Evolutionary conservation across 1,284 basidiomycete species (phyloP).

Genomic region (Ustilago shanxiensis): DNA sequence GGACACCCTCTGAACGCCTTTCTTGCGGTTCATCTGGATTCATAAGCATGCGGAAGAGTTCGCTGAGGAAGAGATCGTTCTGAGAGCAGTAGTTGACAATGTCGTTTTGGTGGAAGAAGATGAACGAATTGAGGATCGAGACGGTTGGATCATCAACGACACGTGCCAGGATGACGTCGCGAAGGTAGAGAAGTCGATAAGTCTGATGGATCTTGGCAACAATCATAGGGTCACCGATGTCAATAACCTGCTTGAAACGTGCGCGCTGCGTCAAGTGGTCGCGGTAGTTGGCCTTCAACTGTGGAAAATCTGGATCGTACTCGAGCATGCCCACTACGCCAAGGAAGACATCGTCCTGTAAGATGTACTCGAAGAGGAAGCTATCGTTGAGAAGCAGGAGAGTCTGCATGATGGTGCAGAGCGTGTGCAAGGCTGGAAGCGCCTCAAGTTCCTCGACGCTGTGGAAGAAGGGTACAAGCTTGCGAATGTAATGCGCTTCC

Average conservation of each 20-base stretch:
- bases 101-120: conserved; percentile 99
- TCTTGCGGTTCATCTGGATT: conserved; percentile 36
- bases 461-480: conserved; percentile 84
- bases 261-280: conserved; percentile 86
- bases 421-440: conserved; percentile 85
- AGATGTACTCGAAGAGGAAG: conserved; percentile 91
- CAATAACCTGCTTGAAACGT: conserved; percentile 75
- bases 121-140: conserved; percentile 94
- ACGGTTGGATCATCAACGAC: conserved; percentile 96
- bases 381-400: conserved; percentile 96
- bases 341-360: conserved; percentile 91
- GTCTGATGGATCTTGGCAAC: conserved; percentile 86
- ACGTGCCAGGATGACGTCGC: conserved; percentile 95
- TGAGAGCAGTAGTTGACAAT: conserved; percentile 90
- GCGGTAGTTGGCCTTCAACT: conserved; percentile 94
- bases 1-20: conserved; percentile 61
- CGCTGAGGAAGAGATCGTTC: conserved; percentile 80
- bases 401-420: conserved; percentile 93
- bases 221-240: conserved; percentile 64
- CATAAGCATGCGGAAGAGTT: conserved; percentile 77
- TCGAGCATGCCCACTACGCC: conserved; percentile 96
- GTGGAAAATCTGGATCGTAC: conserved; percentile 97
- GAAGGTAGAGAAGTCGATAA: conserved; percentile 94
- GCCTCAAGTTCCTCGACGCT: conserved; percentile 93
- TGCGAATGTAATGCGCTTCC: conserved; percentile 85